Evolutionary conservation across 177 flowering plant species (phyloP).

Genomic region (Vitis hybrid): DNA sequence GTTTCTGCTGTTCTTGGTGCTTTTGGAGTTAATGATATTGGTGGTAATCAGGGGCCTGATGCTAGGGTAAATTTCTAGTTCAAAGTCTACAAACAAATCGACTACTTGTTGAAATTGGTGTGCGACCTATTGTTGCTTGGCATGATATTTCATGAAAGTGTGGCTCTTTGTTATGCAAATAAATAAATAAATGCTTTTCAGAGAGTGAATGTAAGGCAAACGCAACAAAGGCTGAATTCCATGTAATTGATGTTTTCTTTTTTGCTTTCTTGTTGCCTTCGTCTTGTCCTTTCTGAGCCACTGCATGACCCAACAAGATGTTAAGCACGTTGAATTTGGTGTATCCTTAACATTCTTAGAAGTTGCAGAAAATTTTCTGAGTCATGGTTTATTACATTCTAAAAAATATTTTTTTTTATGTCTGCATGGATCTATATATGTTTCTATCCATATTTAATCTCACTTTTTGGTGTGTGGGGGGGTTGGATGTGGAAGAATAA

Average conservation of each 20-base stretch:
- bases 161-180: not conserved
- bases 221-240: too few species aligned
- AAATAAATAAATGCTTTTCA: not conserved
- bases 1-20: slow-evolving; percentile 78
- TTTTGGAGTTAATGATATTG: slow-evolving; percentile 52
- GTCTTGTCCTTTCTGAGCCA: not conserved
- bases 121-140: not conserved
- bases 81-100: not conserved
- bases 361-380: not conserved
- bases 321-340: not conserved
- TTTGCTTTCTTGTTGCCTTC: not conserved
- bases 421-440: not conserved
- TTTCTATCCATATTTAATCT: not conserved
- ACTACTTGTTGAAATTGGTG: not conserved
- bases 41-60: slow-evolving; percentile 45
- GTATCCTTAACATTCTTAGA: not conserved
- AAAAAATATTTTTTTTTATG: not conserved
- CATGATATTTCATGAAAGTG: not conserved
- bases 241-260: too few species aligned
- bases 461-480: not conserved
- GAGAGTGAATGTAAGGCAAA: not conserved
- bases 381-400: not conserved
- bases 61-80: slow-evolving; percentile 41
- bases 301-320: not conserved
- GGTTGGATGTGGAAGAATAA: slow-evolving; percentile 33